A percentile compares a stretch with the other conserved stretches of the same genome.
phyloP scores from a whole-genome alignment of 108 stramenopile species.

The Mediolabrus comicus region DNA sequence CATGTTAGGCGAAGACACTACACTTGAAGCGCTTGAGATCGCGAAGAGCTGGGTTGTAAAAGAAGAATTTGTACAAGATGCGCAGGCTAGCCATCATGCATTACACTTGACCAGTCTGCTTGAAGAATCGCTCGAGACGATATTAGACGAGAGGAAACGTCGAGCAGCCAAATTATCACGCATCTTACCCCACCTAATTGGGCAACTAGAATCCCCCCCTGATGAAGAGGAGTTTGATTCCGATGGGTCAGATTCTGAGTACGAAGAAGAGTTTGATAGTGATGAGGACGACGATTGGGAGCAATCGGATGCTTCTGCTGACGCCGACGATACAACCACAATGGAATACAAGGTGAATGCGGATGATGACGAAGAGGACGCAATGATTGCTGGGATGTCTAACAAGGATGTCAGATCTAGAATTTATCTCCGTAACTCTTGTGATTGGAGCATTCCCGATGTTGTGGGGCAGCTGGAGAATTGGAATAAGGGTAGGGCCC shows the following conservation, averaged over 20 bases:
- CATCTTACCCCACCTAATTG: neutral
- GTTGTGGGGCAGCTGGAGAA: constrained; percentile 30
- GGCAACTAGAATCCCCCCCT: neutral
- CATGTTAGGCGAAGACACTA: constrained; percentile 27
- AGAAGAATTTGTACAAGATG: constrained; percentile 9
- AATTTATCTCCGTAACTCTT: constrained; percentile 31
- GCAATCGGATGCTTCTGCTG: neutral
- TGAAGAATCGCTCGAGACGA: constrained; percentile 13
- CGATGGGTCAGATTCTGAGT: constrained; percentile 22
- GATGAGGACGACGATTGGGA: constrained; percentile 14
- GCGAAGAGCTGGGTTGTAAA: constrained; percentile 26
- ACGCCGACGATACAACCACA: neutral
- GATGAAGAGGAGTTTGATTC: constrained; percentile 20
- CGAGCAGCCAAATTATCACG: constrained; percentile 12
- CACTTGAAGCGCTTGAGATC: constrained; percentile 27
- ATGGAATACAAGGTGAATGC: neutral
- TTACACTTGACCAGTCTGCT: constrained; percentile 25
- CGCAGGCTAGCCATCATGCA: constrained; percentile 8
- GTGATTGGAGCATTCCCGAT: constrained; percentile 39
- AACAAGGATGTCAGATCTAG: constrained; percentile 19
- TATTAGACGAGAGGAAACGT: constrained; percentile 18
- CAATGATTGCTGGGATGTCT: constrained; percentile 25
- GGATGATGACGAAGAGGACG: neutral
- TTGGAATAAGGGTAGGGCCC: constrained; percentile 33
- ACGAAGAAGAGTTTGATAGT: constrained; percentile 19